Base-by-base conservation (phyloP, 2,329 filamentous ascomycete species). In the Neopestalotiopsis sp. region DNA sequence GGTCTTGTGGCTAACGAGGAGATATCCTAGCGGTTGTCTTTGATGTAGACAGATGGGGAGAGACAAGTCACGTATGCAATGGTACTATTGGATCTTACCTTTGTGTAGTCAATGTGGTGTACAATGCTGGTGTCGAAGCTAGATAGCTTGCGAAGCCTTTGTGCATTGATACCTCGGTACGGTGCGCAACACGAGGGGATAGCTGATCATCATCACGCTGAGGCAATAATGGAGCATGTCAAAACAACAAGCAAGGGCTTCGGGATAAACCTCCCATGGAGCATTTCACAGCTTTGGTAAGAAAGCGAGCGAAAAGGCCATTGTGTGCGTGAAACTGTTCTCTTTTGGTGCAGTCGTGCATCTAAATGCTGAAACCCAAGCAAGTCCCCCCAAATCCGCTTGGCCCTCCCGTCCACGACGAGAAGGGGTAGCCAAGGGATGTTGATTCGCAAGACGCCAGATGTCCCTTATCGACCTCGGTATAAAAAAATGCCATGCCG, bases 191-290 rank as follows among this genome's bases (percentile, higher is more conserved):
- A 10, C 12, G 32, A 24, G 32, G 20, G 61, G n/a, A 59, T 9
- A 53, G 45, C 45, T 53, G 57, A 34, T 32, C 24, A 49, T 65
- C 40, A 49, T 66, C 45, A 45, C 32, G 24, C 20, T 3, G 38
- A 14, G 38, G 30, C 32, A 45, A 24, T 28, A 53, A 40, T 57
- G 53, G 34, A 38, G 38, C 30, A 38, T 28, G 34, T 10, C 9
- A 32, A 20, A 53, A 63, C 66, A 68, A 40, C 68, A 69, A 73
- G 70, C 70, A 74, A 71, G 73, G 81, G 83, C 89, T 92, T 91
- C 89, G 90, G 90, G 90, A 92, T 81, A 78, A 80, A 89, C 89
- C 90, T 92, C 91, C 89, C 89, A 91, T 91, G 90, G 89, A 91
- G 81, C 90, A 91, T 87, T 89, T 90, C 90, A 91, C 89, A 84